Percentiles rank a stretch among this genome's conserved stretches.
These are phyloP conservation scores for Talaromyces sp. DNA, from an alignment of 2,329 filamentous ascomycete species.

Conservation along the genomic window DNA sequence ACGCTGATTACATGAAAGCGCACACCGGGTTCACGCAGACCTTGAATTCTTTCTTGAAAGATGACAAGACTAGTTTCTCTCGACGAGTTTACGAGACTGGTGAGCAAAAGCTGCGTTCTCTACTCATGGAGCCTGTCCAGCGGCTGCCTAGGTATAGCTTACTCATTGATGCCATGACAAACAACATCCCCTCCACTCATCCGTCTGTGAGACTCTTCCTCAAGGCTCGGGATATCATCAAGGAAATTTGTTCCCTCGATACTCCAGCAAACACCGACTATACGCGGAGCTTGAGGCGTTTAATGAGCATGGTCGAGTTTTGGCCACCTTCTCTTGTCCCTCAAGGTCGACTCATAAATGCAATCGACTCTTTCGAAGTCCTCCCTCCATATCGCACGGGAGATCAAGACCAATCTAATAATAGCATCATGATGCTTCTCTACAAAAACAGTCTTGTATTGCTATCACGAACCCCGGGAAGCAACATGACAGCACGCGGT, in stretches of 20 bases:
- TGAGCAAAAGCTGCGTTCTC: slow-evolving; percentile 83
- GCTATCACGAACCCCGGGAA: slow-evolving; percentile 62
- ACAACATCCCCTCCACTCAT: slow-evolving; percentile 77
- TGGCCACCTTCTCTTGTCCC: slow-evolving; percentile 71
- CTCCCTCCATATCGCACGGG: slow-evolving; percentile 61
- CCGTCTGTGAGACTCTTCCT: slow-evolving; percentile 77
- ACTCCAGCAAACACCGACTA: slow-evolving; percentile 60
- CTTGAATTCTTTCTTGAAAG: slow-evolving; percentile 68
- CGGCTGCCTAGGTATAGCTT: slow-evolving; percentile 89
- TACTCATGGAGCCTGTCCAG: slow-evolving; percentile 94
- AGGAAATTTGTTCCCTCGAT: slow-evolving; percentile 93
- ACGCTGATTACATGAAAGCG: slow-evolving; percentile 85
- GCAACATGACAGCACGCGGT: slow-evolving; percentile 64
- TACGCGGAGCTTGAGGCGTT: slow-evolving; percentile 64
- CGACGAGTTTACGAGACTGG: slow-evolving; percentile 74
- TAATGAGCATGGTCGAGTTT: slow-evolving; percentile 69
- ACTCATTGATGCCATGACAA: slow-evolving; percentile 91
- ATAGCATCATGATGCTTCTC: slow-evolving; percentile 66
- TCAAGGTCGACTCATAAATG: slow-evolving; percentile 71
- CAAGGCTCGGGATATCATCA: slow-evolving; percentile 86
- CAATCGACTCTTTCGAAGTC: slow-evolving; percentile 73
- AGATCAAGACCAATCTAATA: slow-evolving; percentile 37
- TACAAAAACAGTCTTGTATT: slow-evolving; percentile 79
- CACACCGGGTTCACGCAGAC: slow-evolving; percentile 82
- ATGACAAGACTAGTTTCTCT: slow-evolving; percentile 75